These are phyloP conservation scores for Verticillium tricorpus DNA, from an alignment of 2,329 filamentous ascomycete species.

Conservation along the genomic window DNA sequence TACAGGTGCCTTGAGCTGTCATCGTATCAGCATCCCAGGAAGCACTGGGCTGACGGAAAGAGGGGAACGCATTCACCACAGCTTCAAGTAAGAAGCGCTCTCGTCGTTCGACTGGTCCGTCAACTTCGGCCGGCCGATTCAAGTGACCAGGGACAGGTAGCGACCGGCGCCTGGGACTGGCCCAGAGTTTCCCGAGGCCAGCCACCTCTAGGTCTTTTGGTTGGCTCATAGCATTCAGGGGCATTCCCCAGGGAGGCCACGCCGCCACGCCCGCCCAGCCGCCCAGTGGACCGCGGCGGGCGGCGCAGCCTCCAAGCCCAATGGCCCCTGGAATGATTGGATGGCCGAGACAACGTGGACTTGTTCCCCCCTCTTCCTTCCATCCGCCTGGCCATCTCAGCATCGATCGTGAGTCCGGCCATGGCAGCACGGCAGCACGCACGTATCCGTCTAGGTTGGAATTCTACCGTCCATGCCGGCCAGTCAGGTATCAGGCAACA, in stretches of 20 bases:
- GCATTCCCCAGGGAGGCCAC: background rate
- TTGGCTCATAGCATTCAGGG: background rate
- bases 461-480: background rate
- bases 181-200: slow-evolving; percentile 8
- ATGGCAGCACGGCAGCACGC: background rate
- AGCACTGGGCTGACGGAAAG: background rate
- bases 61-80: background rate
- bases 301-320: background rate
- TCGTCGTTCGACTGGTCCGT: slow-evolving; percentile 3
- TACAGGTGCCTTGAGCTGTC: background rate
- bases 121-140: slow-evolving; percentile 6
- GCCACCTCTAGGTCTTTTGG: slow-evolving; percentile 6
- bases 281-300: background rate
- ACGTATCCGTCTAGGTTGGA: background rate
- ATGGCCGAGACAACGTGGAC: background rate
- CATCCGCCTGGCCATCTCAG: background rate
- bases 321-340: background rate
- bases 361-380: background rate
- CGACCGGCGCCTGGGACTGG: slow-evolving; percentile 8
- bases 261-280: background rate
- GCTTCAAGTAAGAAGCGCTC: background rate
- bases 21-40: background rate
- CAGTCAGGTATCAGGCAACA: background rate
- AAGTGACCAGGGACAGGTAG: slow-evolving; percentile 3
- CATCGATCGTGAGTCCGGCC: background rate